Conservation (phyloP, 169 alveolate species). For the Cardiosporidium cionae region DNA sequence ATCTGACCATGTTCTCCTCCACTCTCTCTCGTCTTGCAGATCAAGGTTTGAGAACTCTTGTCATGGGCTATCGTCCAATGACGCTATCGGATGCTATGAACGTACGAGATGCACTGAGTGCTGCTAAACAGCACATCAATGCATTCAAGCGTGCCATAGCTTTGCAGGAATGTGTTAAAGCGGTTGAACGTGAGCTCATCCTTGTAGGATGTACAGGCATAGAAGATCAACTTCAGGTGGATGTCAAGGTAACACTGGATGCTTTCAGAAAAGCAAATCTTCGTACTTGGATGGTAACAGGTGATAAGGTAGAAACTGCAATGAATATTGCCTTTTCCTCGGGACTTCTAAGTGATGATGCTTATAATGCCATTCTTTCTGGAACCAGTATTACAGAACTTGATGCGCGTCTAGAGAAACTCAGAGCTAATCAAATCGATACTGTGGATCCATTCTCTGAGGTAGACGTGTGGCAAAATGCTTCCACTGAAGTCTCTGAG, state of each 20-base stretch:
- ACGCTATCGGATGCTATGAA: constrained; percentile 47
- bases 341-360: too few relatives aligned
- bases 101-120: constrained; percentile 44
- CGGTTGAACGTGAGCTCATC: constrained; percentile 68
- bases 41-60: constrained; percentile 88
- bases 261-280: too few relatives aligned
- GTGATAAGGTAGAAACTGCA: constrained; percentile 93
- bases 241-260: background rate
- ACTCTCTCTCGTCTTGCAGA: constrained; percentile 67
- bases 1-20: constrained; percentile 5
- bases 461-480: too few relatives aligned
- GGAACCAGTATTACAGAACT: too few relatives aligned
- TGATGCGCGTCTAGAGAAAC: too few relatives aligned
- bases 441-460: too few relatives aligned
- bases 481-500: too few relatives aligned
- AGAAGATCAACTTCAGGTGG: constrained; percentile 70
- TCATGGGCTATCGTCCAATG: constrained; percentile 75
- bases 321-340: constrained; percentile 70
- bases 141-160: background rate
- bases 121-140: background rate
- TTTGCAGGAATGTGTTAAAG: constrained; percentile 30
- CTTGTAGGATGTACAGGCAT: constrained; percentile 88
- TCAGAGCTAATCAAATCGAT: too few relatives aligned
- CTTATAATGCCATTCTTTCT: too few relatives aligned
- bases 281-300: constrained; percentile 94